phyloP scores from a whole-genome alignment of 108 stramenopile genomes.

The Poteriospumella lacustris region DNA sequence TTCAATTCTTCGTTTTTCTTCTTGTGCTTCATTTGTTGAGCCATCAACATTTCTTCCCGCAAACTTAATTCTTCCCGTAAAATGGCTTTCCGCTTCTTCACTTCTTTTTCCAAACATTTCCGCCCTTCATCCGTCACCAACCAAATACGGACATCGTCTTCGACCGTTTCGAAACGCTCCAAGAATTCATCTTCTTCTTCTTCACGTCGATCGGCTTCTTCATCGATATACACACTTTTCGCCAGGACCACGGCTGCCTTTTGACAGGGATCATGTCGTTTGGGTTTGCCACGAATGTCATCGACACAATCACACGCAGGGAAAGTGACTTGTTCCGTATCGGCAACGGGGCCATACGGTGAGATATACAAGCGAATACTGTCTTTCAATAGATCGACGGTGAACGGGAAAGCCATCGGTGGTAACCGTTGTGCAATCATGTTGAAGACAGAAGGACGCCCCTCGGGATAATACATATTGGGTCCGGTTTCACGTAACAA shows the following conservation, averaged over 20 bases:
- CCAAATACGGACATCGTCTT: constrained; percentile 22
- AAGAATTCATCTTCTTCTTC: constrained; percentile 23
- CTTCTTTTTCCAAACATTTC: not conserved
- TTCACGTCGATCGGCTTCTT: constrained; percentile 31
- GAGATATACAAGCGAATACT: constrained; percentile 30
- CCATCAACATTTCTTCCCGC: not conserved
- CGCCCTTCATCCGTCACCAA: not conserved
- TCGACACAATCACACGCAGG: constrained; percentile 38
- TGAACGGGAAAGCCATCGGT: constrained; percentile 32
- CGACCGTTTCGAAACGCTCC: not conserved
- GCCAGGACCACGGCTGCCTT: constrained; percentile 26
- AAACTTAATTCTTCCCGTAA: not conserved
- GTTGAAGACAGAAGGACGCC: constrained; percentile 28
- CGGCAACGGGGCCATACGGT: constrained; percentile 35
- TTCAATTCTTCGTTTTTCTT: not conserved
- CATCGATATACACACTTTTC: constrained; percentile 26
- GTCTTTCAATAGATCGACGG: constrained; percentile 37
- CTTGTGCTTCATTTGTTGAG: constrained; percentile 1
- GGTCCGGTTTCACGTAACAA: constrained; percentile 28
- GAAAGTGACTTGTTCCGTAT: constrained; percentile 30
- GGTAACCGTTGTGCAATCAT: constrained; percentile 22
- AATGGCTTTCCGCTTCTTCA: not conserved
- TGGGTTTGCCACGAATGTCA: not conserved
- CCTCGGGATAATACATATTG: not conserved
- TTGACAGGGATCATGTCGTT: constrained; percentile 22